Evolutionary conservation across 306 rosid genomes (phyloP), one percentile per base, ranked within the genome.

Genomic region (Astragalus membranaceus): DNA sequence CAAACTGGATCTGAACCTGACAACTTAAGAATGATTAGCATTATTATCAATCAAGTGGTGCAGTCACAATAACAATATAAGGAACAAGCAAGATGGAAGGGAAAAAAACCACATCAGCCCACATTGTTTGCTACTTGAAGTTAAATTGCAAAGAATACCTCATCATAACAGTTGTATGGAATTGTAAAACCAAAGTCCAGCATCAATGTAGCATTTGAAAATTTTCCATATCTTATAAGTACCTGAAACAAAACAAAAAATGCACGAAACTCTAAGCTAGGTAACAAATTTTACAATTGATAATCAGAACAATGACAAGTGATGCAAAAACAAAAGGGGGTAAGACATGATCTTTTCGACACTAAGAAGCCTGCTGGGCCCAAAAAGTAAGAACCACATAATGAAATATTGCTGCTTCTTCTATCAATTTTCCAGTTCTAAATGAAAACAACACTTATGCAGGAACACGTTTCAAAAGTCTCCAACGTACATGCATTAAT

Each of bases 111-210:
- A 37, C 55, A 70, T 78, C 69, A 29, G 30, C 48, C 30, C 10
- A 43, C 6, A 49, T 37, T 30, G 17, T 49, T 50, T 63, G 42
- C 56, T 12, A 16, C 70, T 35, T 33, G 23, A 64, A 73, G 61
- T 36, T 72, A 51, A 69, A 71, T 70, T 63, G 35, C 50, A 79
- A 60, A 69, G 54, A 83, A 39, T 71, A 89, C 98, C 96, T 92
- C 74, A 57, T 87, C 98, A 39, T 89, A 79, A 64, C 65, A 76
- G 86, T 89, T 92, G 83, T 71, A 43, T 4, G 94, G 87, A 67
- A 92, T 78, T 33, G 96, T 76, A 83, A 92, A 92, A 75, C 98
- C 96, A 74, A 89, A 89, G 79, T 92, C 96, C 85, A 89, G 75
- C 79, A 87, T 65, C 78, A 92, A 76, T 68, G 90, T 87, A 69